Evolutionary conservation across 768 basidiomycete genomes (phyloP), one percentile per base, ranked within the genome.

Genomic region (Lactarius akahatsu): DNA sequence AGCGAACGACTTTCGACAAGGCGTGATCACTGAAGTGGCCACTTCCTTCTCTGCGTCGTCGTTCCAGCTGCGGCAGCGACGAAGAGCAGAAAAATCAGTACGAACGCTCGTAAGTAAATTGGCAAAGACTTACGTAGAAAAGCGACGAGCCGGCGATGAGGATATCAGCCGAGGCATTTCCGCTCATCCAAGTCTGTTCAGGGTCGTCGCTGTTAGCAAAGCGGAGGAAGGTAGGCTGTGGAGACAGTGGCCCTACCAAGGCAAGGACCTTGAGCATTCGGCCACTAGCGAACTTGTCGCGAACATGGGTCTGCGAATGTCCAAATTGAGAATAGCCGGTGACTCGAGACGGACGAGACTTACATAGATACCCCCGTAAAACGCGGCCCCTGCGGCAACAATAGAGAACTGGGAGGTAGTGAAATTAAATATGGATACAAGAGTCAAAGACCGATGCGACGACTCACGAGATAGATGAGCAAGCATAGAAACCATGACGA

Each of bases 121-220:
- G 16, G 5, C 38, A 40, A 40, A 15, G 38, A 11, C 2, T 52
- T 47, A 67, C 63, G 26, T 59, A 23, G 34, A 23, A 57, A 13
- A 65, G 28, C 66, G 65, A 47, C 5, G 63, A 50, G 3, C 40
- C 15, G 2, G 66, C 50, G 34, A 65, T 67, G 10, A 67, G 52
- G 23, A 56, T 2, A 2, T 67, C 66, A 10, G 63, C 59, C 26
- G 47, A 10, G 1, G 63, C 58, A 23, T 62, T 62, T 13, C 61
- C 65, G n/a, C 50, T 9, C 10, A 66, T 30, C 65, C 65, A 67
- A 3, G 26, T 67, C 66, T 67, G 30, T 20, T 20, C 20, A 18
- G 28, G 11, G 18, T 7, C 36, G 50, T 5, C n/a, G 5, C 32
- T 16, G 36, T 13, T 18, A 18, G 13, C 26, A 16, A 50, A 4